Evolutionary conservation across 2,329 filamentous ascomycete genomes (phyloP).

Genomic region (Penicillium thymicola): DNA sequence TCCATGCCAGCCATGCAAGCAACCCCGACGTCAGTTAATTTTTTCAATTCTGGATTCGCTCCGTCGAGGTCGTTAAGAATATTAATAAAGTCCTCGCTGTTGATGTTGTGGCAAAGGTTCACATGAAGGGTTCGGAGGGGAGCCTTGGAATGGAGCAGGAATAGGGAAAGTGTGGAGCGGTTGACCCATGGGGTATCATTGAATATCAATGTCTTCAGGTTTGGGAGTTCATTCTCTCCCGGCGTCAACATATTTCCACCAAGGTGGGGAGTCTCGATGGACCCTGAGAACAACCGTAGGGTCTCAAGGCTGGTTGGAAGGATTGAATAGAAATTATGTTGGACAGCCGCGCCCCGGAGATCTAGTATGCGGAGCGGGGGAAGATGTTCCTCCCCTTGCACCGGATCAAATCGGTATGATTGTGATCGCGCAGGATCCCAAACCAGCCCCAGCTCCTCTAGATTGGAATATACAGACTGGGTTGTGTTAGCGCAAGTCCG

Average conservation of each 20-base stretch:
- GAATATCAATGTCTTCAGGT: conserved; percentile 30
- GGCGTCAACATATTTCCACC: background rate
- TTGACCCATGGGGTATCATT: conserved; percentile 27
- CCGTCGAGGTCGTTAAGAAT: background rate
- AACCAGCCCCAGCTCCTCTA: conserved; percentile 33
- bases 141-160: conserved; percentile 20
- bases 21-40: conserved; percentile 32
- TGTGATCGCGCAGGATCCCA: conserved; percentile 24
- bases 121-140: conserved; percentile 27
- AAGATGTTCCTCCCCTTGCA: conserved; percentile 10
- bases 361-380: conserved; percentile 28
- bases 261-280: conserved; percentile 6
- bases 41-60: conserved; percentile 8
- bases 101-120: conserved; percentile 27
- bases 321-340: conserved; percentile 11
- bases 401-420: conserved; percentile 15
- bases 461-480: conserved; percentile 24
- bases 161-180: conserved; percentile 5
- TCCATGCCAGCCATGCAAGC: conserved; percentile 24
- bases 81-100: conserved; percentile 10
- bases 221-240: conserved; percentile 14
- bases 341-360: conserved; percentile 26
- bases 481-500: background rate
- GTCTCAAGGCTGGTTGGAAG: conserved; percentile 31
- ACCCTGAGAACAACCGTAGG: conserved; percentile 28